phyloP scores from a whole-genome alignment of 768 basidiomycete genomes.

The Calvatia gigantea region DNA sequence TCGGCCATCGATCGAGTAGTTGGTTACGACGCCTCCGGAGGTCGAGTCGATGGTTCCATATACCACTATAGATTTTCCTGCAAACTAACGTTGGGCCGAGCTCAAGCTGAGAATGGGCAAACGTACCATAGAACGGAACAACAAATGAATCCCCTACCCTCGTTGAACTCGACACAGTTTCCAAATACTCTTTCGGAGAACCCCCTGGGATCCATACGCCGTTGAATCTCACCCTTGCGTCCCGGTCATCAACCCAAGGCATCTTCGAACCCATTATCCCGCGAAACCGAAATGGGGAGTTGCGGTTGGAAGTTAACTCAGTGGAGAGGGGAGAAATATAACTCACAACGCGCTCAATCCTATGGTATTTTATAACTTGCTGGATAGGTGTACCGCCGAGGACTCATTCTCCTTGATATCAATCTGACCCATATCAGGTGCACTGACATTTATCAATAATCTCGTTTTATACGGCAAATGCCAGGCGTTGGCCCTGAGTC shows the following conservation, averaged over 20 bases:
- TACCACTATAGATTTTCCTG: conserved; percentile 31
- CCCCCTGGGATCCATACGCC: conserved; percentile 32
- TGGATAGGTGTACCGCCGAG: too few species aligned
- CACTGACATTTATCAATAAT: too few species aligned
- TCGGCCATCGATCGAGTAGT: conserved; percentile 30
- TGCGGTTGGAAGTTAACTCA: background rate
- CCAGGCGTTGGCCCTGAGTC: too few species aligned
- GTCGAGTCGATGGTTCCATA: conserved; percentile 32
- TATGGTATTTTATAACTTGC: too few species aligned
- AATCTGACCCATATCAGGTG: too few species aligned
- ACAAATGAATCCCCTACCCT: conserved; percentile 29
- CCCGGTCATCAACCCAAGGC: conserved; percentile 32
- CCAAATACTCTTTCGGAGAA: conserved; percentile 19
- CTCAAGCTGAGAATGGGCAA: background rate
- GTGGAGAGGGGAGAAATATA: background rate
- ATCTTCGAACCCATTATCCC: background rate
- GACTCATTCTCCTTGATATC: too few species aligned
- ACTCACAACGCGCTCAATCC: too few species aligned
- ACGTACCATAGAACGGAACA: conserved; percentile 31
- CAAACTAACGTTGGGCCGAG: background rate
- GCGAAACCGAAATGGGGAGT: background rate
- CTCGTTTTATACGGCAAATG: too few species aligned
- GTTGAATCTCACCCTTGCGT: conserved; percentile 26
- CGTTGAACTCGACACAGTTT: conserved; percentile 31
- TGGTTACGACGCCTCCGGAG: conserved; percentile 32